A percentile compares a stretch with the other conserved stretches of the same genome.
phyloP scores from a whole-genome alignment of 139 green algal genomes.

The Limnomonas spitsbergensis region DNA sequence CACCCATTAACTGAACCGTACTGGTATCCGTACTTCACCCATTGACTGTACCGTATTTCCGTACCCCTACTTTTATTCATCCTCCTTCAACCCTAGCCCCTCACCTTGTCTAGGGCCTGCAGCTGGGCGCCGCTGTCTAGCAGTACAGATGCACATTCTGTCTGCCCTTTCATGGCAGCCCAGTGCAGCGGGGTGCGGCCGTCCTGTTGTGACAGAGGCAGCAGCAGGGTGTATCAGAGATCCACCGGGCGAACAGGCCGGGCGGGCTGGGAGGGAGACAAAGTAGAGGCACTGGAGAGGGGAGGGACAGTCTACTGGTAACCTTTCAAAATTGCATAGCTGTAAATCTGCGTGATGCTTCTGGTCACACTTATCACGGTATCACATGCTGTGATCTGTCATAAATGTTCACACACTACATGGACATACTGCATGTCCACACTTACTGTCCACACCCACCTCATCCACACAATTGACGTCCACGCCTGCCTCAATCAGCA shows the following conservation, averaged over 20 bases:
- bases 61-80: too few species aligned
- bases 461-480: background rate
- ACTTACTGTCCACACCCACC: too few species aligned
- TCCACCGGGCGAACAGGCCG: too few species aligned
- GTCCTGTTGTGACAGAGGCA: background rate
- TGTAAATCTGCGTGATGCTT: background rate
- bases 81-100: too few species aligned
- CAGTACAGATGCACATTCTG: background rate
- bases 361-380: background rate
- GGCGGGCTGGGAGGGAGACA: too few species aligned
- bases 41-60: too few species aligned
- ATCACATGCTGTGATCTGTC: background rate
- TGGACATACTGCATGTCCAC: background rate
- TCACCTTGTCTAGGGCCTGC: background rate
- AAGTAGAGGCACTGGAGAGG: too few species aligned
- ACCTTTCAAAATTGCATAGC: background rate
- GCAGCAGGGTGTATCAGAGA: too few species aligned
- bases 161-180: background rate
- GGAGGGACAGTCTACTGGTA: background rate
- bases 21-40: too few species aligned
- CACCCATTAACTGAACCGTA: too few species aligned
- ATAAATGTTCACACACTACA: background rate
- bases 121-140: background rate
- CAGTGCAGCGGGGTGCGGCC: background rate
- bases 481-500: background rate